Percentiles rank a stretch among this genome's conserved stretches.
Evolutionary conservation across 2,329 filamentous ascomycete genomes (phyloP).

Genomic region (Fusarium equiseti): DNA sequence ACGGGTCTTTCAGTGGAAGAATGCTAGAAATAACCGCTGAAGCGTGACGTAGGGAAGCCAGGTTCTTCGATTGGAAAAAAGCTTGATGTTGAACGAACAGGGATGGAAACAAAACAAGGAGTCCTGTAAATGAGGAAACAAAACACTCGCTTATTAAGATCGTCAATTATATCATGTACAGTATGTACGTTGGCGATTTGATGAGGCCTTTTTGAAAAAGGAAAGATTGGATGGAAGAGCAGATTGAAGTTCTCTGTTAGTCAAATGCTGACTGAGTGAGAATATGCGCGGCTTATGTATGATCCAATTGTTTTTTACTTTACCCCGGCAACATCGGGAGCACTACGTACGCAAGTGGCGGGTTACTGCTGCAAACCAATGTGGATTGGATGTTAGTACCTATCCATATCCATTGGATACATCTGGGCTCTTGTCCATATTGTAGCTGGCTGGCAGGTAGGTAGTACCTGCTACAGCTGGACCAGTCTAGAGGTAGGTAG

Average conservation of each 20-base stretch:
- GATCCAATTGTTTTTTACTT: constrained; percentile 3
- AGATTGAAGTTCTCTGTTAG: neutral
- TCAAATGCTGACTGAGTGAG: constrained; percentile 21
- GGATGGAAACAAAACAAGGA: constrained; percentile 2
- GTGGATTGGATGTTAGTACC: neutral
- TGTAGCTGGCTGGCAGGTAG: neutral
- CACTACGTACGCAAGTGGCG: constrained; percentile 43
- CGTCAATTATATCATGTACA: constrained; percentile 9
- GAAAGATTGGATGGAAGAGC: neutral
- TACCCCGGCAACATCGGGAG: constrained; percentile 38
- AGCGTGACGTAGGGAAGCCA: constrained; percentile 34
- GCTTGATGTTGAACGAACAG: constrained; percentile 19
- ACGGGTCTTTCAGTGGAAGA: constrained; percentile 24
- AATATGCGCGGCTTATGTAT: constrained; percentile 30
- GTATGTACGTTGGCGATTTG: neutral
- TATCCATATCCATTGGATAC: neutral
- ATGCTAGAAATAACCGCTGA: constrained; percentile 17
- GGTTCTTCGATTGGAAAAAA: constrained; percentile 19
- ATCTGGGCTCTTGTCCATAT: neutral
- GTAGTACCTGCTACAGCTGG: too few relatives aligned
- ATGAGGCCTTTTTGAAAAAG: neutral
- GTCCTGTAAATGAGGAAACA: constrained; percentile 7
- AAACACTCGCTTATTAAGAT: constrained; percentile 30
- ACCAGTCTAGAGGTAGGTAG: neutral
- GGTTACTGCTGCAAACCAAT: constrained; percentile 6